These are phyloP conservation scores for Gossypioides kirkii DNA, from an alignment of 345 rosid genomes.

Conservation along the genomic window DNA sequence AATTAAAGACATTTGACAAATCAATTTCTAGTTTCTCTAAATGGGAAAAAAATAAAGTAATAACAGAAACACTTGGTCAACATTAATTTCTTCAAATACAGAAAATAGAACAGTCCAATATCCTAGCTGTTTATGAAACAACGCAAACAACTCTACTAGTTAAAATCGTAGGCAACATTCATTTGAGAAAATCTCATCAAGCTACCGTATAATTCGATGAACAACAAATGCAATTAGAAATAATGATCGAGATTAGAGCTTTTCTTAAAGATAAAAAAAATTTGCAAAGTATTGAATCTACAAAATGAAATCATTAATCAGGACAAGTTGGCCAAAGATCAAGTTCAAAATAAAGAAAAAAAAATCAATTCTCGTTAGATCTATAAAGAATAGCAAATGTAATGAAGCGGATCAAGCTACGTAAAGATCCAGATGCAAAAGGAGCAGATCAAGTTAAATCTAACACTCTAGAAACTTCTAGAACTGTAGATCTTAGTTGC, in stretches of 20 bases:
- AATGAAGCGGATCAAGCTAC: background rate
- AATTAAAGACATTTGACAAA: background rate
- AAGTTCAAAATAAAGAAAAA: background rate
- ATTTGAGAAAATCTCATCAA: background rate
- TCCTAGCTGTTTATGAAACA: background rate
- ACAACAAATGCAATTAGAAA: background rate
- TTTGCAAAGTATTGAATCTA: background rate
- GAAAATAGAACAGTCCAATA: background rate
- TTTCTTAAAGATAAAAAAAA: background rate
- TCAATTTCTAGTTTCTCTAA: background rate
- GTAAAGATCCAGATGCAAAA: background rate
- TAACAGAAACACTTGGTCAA: background rate
- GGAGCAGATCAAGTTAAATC: background rate
- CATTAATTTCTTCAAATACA: background rate
- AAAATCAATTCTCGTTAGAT: background rate
- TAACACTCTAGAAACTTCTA: background rate
- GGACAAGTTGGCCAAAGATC: background rate
- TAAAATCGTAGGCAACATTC: background rate
- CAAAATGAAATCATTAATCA: background rate
- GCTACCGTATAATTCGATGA: background rate
- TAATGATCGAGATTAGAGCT: background rate
- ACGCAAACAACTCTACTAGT: background rate
- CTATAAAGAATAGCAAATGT: background rate
- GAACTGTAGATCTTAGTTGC: slow-evolving; percentile 25
- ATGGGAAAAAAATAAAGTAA: background rate